Evolutionary conservation across 768 basidiomycete species (phyloP), one percentile per base, ranked within the genome.

Genomic region (Pulveroboletus ravenelii): DNA sequence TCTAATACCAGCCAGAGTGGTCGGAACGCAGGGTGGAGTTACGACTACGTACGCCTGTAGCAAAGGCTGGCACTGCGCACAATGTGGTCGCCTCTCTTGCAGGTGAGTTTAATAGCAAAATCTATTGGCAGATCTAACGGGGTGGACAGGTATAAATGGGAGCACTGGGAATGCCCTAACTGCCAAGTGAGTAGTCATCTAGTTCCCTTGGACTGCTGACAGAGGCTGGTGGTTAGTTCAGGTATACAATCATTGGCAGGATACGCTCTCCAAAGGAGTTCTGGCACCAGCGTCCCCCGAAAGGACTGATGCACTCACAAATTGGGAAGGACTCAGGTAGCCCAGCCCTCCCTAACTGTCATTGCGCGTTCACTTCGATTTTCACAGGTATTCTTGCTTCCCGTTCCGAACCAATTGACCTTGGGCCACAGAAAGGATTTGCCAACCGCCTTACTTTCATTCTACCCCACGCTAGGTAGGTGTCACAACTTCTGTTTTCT

Each of bases 81-180:
- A 63, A 8, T 92, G 89, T 58, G 89, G 89, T 27, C 77, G 87
- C 23, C 66, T 91, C 36, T 87, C 87, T 9, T 82, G 80, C 70
- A 78, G 88, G 88, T 89, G 52, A 75, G 59, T 40, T 45, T 29
- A 15, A 30, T 25, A 23, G 18, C 20, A 18, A 36, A 50, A 30
- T n/a, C 17, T 34, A 14, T 35, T 3, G 18, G 41, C 40, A 34
- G 10, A 27, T 25, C 34, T 55, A 50, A 57, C 32, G 36, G 32
- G 38, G 41, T 17, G 42, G 40, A 37, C 27, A 90, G 89, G 57
- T 82, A 64, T 46, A 84, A 83, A 65, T 89, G 87, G 88, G 79
- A 87, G 61, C 61, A 75, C 43, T 89, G 86, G 80, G 78, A 86
- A 62, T 92, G 89, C 59, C 65, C 72, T 30, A 59, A 72, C 49